Percentiles rank a stretch among this genome's conserved stretches.
Evolutionary conservation across 768 basidiomycete genomes (phyloP).

Genomic region (Leccinellum luteum): DNA sequence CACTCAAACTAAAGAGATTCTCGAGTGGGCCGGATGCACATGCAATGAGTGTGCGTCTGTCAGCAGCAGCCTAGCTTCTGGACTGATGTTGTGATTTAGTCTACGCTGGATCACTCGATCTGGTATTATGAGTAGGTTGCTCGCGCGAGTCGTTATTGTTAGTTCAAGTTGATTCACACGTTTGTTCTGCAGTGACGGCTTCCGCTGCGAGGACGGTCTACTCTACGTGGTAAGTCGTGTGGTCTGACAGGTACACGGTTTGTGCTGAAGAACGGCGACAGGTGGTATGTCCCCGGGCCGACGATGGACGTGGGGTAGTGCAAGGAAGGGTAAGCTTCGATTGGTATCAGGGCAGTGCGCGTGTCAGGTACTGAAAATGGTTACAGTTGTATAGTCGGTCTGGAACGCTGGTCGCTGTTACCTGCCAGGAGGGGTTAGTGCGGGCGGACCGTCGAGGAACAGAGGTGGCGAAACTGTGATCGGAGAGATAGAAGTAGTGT

Average conservation of each 20-base stretch:
- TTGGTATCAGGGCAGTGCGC: conserved; percentile 1
- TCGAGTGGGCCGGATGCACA: conserved; percentile 49
- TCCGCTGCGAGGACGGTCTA: conserved; percentile 79
- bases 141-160: not conserved
- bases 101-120: conserved; percentile 76
- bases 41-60: conserved; percentile 58
- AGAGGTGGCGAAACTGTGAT: conserved; percentile 24
- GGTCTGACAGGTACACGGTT: not conserved
- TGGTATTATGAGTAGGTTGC: conserved; percentile 69
- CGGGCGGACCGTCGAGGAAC: conserved; percentile 54
- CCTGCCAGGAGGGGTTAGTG: conserved; percentile 78
- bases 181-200: conserved; percentile 56
- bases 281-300: conserved; percentile 63
- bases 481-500: conserved; percentile 9
- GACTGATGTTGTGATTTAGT: conserved; percentile 25
- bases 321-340: conserved; percentile 59
- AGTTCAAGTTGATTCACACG: too few relatives aligned
- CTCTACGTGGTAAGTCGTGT: conserved; percentile 62
- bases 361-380: conserved; percentile 7
- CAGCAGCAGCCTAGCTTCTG: not conserved
- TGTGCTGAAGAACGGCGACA: conserved; percentile 24
- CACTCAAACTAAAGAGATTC: conserved; percentile 51
- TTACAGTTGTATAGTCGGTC: conserved; percentile 63
- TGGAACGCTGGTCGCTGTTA: conserved; percentile 70
- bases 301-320: conserved; percentile 65